phyloP scores from a whole-genome alignment of 331 rosid species.

The Erythrophleum ivorense region DNA sequence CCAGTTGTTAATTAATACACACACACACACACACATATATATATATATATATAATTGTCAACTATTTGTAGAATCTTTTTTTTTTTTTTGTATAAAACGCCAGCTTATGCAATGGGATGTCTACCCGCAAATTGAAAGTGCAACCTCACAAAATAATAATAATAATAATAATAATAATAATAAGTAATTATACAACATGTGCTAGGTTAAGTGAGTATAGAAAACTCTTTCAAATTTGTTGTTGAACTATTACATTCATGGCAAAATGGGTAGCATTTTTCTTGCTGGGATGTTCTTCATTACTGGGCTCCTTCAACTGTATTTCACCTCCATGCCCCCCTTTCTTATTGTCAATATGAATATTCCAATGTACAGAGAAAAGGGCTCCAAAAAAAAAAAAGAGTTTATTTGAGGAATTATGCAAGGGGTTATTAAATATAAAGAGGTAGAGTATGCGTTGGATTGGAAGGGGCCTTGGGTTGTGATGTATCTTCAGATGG shows the following conservation, averaged over 20 bases:
- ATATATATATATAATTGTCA: too few species aligned
- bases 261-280: background rate
- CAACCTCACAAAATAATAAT: background rate
- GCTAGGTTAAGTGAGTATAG: background rate
- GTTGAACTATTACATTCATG: background rate
- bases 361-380: background rate
- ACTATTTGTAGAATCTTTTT: too few species aligned
- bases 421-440: background rate
- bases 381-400: background rate
- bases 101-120: background rate
- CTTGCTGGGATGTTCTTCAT: background rate
- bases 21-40: too few species aligned
- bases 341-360: background rate
- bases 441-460: background rate
- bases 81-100: background rate
- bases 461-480: background rate
- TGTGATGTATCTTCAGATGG: background rate
- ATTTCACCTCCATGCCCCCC: background rate
- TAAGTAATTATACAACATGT: background rate
- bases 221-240: background rate
- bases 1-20: too few species aligned
- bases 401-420: background rate
- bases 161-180: background rate
- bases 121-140: background rate
- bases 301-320: background rate